Percentiles rank a stretch among this genome's conserved stretches.
Evolutionary conservation across 768 basidiomycete species (phyloP).

Genomic region (Russula foetens): DNA sequence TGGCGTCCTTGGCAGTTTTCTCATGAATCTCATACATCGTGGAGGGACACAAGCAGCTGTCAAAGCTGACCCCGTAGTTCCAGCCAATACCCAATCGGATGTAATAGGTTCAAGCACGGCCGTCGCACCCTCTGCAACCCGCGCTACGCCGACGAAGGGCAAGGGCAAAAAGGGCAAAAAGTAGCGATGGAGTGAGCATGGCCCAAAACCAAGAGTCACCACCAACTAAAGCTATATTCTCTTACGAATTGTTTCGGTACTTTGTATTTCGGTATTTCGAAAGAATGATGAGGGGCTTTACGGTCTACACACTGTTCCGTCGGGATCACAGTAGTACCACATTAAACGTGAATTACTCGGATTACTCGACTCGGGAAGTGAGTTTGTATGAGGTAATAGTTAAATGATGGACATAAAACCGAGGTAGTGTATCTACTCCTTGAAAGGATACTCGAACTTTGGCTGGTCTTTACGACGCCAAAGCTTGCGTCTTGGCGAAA

Average conservation of each 20-base stretch:
- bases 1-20: conserved; percentile 55
- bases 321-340: not conserved
- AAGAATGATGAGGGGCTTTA: not conserved
- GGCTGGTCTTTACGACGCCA: conserved; percentile 85
- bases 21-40: conserved; percentile 58
- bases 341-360: not conserved
- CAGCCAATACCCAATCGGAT: not conserved
- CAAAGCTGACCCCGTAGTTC: conserved; percentile 17
- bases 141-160: conserved; percentile 11
- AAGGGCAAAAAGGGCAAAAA: conserved; percentile 13
- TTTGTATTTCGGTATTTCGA: not conserved
- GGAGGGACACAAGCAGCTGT: conserved; percentile 11
- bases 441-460: conserved; percentile 84
- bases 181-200: not conserved
- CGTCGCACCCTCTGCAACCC: conserved; percentile 2
- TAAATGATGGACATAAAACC: not conserved
- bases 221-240: not conserved
- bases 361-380: too few species aligned
- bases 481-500: conserved; percentile 64
- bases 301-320: not conserved
- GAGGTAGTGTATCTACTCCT: conserved; percentile 41
- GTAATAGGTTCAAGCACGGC: conserved; percentile 4
- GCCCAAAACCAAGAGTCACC: not conserved
- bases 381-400: not conserved
- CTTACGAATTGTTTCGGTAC: not conserved